These are phyloP conservation scores for Hypoxylon sp. DNA, from an alignment of 2,329 filamentous ascomycete species.

Conservation along the genomic window DNA sequence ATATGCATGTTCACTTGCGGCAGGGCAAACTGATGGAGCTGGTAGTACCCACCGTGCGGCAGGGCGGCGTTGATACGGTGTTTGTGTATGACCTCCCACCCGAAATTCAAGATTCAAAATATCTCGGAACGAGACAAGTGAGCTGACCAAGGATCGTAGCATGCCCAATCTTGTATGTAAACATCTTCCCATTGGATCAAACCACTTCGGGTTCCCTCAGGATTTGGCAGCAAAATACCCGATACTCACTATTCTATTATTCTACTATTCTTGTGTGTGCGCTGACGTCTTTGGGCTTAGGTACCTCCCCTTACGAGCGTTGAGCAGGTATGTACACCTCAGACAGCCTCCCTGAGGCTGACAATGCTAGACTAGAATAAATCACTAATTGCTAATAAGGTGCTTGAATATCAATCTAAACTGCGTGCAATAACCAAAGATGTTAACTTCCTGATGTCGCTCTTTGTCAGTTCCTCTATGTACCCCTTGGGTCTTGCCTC, in stretches of 20 bases:
- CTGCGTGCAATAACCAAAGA: constrained; percentile 72
- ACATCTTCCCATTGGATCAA: constrained; percentile 58
- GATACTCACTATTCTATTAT: neutral
- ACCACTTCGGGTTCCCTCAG: neutral
- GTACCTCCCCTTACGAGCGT: constrained; percentile 42
- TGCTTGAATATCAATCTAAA: constrained; percentile 75
- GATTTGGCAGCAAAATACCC: neutral
- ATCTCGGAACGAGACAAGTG: neutral
- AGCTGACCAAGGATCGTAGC: constrained; percentile 38
- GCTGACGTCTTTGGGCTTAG: constrained; percentile 26
- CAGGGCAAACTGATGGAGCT: constrained; percentile 75
- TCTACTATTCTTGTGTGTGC: neutral
- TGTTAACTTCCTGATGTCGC: constrained; percentile 80
- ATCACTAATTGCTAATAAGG: constrained; percentile 66
- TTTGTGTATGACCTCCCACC: constrained; percentile 58
- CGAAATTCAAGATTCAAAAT: constrained; percentile 14
- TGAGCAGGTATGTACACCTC: constrained; percentile 31
- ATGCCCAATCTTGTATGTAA: constrained; percentile 50
- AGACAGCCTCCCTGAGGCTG: neutral
- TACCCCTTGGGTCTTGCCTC: neutral
- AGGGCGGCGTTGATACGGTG: constrained; percentile 76
- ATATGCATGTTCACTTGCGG: constrained; percentile 80
- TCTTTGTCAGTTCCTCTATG: constrained; percentile 64
- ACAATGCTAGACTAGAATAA: neutral
- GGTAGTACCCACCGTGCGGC: constrained; percentile 67